These are phyloP conservation scores for Colletotrichum endophyticum DNA, from an alignment of 2,329 filamentous ascomycete species.

Conservation along the genomic window DNA sequence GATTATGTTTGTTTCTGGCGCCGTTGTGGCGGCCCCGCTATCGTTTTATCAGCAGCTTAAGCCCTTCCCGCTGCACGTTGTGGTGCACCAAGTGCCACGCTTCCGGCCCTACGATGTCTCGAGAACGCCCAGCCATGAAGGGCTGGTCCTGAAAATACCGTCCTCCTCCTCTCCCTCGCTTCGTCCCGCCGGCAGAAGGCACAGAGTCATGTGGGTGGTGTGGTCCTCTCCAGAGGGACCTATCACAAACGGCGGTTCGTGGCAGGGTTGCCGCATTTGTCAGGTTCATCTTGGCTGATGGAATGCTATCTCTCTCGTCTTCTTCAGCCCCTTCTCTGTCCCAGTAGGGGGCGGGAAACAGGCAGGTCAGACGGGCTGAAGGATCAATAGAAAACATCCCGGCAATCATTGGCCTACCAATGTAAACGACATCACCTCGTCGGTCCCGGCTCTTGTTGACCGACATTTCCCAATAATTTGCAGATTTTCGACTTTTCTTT, in stretches of 20 bases:
- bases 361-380: not conserved
- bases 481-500: not conserved
- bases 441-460: not conserved
- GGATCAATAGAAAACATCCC: not conserved
- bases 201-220: not conserved
- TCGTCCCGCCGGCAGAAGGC: not conserved
- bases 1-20: not conserved
- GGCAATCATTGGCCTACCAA: not conserved
- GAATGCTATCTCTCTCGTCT: not conserved
- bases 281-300: not conserved
- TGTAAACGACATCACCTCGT: not conserved
- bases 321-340: not conserved
- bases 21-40: not conserved
- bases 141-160: not conserved
- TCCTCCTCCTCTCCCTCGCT: not conserved
- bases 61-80: not conserved
- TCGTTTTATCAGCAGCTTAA: not conserved
- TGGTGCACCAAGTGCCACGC: not conserved
- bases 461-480: not conserved
- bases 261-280: not conserved
- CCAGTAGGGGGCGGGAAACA: not conserved
- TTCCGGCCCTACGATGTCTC: not conserved
- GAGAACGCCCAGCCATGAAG: not conserved
- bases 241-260: not conserved
- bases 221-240: not conserved